phyloP scores from a whole-genome alignment of 78 protist genomes.

The Dictyostelium capitatum region DNA sequence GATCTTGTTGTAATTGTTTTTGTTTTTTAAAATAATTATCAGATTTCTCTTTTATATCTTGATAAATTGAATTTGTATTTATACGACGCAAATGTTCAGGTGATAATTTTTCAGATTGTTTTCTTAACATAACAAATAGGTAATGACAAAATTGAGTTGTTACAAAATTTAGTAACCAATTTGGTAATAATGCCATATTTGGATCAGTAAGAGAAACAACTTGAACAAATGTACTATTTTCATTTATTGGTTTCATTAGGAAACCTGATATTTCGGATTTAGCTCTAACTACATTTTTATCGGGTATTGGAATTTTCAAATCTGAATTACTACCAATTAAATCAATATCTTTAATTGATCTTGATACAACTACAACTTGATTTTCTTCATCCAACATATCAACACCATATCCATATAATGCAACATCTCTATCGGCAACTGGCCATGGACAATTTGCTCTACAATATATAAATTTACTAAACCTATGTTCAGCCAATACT shows the following conservation, averaged over 20 bases:
- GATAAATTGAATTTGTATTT: slow-evolving; percentile 29
- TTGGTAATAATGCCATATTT: slow-evolving; percentile 38
- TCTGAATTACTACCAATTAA: background rate
- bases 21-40: slow-evolving; percentile 19
- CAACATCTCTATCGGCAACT: slow-evolving; percentile 45
- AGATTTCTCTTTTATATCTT: slow-evolving; percentile 34
- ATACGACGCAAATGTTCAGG: background rate
- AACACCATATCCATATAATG: slow-evolving; percentile 63
- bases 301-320: background rate
- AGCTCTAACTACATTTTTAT: background rate
- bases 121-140: slow-evolving; percentile 50
- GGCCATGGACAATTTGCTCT: slow-evolving; percentile 62
- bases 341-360: slow-evolving; percentile 40
- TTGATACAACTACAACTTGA: slow-evolving; percentile 36
- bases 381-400: slow-evolving; percentile 65
- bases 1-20: background rate
- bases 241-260: slow-evolving; percentile 16
- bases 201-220: slow-evolving; percentile 56
- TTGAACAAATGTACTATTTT: slow-evolving; percentile 31
- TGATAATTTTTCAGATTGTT: background rate
- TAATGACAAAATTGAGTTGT: slow-evolving; percentile 69
- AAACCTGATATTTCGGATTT: slow-evolving; percentile 49
- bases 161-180: slow-evolving; percentile 60
- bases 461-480: slow-evolving; percentile 34
- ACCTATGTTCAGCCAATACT: slow-evolving; percentile 17